These are phyloP conservation scores for Amorphotheca resinae DNA, from an alignment of 495 filamentous ascomycete genomes.

Conservation along the genomic window DNA sequence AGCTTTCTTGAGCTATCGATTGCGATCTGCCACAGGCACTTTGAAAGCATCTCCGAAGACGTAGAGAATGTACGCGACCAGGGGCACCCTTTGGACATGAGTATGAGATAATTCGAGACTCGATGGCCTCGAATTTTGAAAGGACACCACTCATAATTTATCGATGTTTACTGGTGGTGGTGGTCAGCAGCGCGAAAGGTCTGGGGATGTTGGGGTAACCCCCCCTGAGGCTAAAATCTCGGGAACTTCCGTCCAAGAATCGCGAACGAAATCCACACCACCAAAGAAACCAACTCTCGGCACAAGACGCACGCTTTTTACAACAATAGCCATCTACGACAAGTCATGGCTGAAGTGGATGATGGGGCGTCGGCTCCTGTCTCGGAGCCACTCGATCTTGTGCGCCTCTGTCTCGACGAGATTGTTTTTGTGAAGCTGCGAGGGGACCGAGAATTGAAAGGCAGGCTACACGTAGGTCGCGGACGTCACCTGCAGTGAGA, in stretches of 20 bases:
- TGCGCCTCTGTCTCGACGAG: conserved; percentile 87
- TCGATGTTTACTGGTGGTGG: conserved; percentile 3
- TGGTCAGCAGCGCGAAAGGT: background rate
- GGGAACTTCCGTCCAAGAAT: background rate
- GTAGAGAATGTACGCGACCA: conserved; percentile 14
- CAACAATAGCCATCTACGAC: background rate
- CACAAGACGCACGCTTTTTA: background rate
- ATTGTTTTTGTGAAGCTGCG: conserved; percentile 93
- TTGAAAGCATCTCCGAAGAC: conserved; percentile 16
- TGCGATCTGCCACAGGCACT: background rate
- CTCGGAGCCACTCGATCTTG: conserved; percentile 85
- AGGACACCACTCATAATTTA: conserved; percentile 16
- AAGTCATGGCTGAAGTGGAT: conserved; percentile 59
- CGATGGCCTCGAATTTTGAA: conserved; percentile 16
- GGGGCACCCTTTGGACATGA: conserved; percentile 13
- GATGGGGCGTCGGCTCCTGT: conserved; percentile 51
- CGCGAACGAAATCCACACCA: background rate
- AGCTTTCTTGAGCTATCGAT: background rate
- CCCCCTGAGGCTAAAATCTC: background rate
- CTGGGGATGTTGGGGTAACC: background rate
- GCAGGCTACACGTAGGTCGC: conserved; percentile 70
- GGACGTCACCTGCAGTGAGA: background rate
- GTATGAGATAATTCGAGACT: conserved; percentile 18
- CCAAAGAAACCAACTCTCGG: background rate
- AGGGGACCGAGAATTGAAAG: conserved; percentile 91